Evolutionary conservation across 2,329 filamentous ascomycete genomes (phyloP).

Genomic region (Coniochaeta pulveracea): DNA sequence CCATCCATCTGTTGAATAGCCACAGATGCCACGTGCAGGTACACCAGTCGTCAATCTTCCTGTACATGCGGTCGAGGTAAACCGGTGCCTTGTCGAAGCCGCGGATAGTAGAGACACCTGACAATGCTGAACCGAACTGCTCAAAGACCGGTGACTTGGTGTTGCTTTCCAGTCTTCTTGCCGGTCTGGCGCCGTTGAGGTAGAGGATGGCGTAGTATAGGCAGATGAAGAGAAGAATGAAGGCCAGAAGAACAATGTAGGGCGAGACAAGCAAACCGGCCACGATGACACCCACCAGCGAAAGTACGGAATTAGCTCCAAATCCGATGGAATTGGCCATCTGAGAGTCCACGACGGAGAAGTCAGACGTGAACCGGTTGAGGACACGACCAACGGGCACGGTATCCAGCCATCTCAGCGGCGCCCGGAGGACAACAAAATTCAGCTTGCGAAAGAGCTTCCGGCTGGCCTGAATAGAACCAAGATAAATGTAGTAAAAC

Average conservation of each 20-base stretch:
- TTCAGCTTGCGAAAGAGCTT: conserved; percentile 56
- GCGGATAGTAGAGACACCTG: conserved; percentile 64
- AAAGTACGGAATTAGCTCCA: conserved; percentile 46
- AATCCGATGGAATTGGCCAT: conserved; percentile 53
- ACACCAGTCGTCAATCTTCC: conserved; percentile 56
- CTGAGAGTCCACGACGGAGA: conserved; percentile 59
- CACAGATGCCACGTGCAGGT: conserved; percentile 56
- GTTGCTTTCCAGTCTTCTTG: conserved; percentile 67
- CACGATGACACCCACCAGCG: conserved; percentile 53
- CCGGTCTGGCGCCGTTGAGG: conserved; percentile 59
- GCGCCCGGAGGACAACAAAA: conserved; percentile 56
- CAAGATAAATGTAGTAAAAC: conserved; percentile 52
- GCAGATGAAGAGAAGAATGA: conserved; percentile 45
- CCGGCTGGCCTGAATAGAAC: conserved; percentile 59
- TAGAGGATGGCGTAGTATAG: conserved; percentile 50
- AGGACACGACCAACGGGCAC: conserved; percentile 66
- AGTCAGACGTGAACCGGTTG: conserved; percentile 70
- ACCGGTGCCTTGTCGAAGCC: conserved; percentile 58
- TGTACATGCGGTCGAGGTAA: conserved; percentile 61
- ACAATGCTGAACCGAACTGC: conserved; percentile 62
- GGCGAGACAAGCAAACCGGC: conserved; percentile 59
- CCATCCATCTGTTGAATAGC: conserved; percentile 69
- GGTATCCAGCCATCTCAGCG: conserved; percentile 71
- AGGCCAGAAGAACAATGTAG: conserved; percentile 50
- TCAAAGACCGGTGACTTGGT: conserved; percentile 73